A percentile compares a stretch with the other conserved stretches of the same genome.
Conservation (phyloP, 163 green algal species). For the Prototheca wickerhamii region DNA sequence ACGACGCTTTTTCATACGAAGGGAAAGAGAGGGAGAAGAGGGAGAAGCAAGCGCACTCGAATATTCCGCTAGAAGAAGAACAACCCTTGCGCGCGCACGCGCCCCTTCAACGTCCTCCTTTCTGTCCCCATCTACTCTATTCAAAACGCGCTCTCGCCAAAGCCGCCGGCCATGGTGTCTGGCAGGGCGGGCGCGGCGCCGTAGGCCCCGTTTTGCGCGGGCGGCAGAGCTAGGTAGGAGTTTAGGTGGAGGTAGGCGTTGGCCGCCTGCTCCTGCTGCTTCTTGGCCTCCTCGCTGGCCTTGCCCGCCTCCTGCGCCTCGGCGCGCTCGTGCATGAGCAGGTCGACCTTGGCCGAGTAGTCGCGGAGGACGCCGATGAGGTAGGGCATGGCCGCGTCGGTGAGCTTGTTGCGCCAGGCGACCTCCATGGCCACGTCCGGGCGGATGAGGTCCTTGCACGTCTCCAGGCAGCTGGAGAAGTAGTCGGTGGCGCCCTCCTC, state of each 20-base stretch:
- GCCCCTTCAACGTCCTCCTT: no score
- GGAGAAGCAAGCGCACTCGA: no score
- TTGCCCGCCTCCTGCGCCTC: conserved; percentile 42
- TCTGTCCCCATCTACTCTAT: not conserved
- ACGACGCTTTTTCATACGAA: no score
- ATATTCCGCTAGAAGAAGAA: no score
- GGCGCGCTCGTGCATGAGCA: conserved; percentile 74
- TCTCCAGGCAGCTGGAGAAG: conserved; percentile 92
- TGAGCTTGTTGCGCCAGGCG: conserved; percentile 90
- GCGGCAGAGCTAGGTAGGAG: conserved; percentile 25
- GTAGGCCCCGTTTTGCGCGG: no score
- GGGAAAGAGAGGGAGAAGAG: no score
- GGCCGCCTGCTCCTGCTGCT: conserved; percentile 56
- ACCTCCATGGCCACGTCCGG: conserved; percentile 89
- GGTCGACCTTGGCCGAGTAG: conserved; percentile 86
- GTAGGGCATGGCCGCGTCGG: conserved; percentile 89
- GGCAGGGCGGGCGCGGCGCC: no score
- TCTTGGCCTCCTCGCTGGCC: conserved; percentile 31
- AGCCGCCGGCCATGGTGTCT: no score
- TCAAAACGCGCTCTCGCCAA: not conserved
- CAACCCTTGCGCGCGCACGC: no score
- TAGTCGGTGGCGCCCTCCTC: conserved; percentile 65
- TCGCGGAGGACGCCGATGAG: conserved; percentile 91
- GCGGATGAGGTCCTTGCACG: conserved; percentile 94
- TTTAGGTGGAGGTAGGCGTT: conserved; percentile 67